These are phyloP conservation scores for Termitomyces sp. DNA, from an alignment of 768 basidiomycete genomes.

Conservation along the genomic window DNA sequence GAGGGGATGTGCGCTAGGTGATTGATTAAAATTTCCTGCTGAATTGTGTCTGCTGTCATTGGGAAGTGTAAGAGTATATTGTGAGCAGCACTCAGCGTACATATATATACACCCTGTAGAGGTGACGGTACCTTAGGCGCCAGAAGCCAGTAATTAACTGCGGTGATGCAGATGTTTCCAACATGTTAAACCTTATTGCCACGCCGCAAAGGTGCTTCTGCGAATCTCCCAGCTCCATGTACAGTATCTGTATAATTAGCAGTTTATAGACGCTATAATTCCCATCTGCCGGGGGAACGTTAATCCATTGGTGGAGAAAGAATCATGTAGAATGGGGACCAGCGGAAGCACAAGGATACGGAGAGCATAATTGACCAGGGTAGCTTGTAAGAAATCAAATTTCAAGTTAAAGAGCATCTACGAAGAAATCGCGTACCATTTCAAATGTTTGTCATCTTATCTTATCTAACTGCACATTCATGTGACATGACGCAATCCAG, in stretches of 20 bases:
- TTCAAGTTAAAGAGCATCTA: neutral
- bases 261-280: too few species aligned
- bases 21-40: conserved; percentile 7
- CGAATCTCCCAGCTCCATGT: neutral
- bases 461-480: neutral
- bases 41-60: conserved; percentile 1
- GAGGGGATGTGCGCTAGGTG: conserved; percentile 1
- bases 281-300: too few species aligned
- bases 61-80: neutral
- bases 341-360: neutral
- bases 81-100: neutral
- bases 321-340: neutral
- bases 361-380: neutral
- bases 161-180: neutral
- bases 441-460: neutral
- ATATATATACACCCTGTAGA: too few species aligned
- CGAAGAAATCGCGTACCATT: neutral
- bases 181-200: neutral
- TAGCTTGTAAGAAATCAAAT: neutral
- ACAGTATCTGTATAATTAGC: too few species aligned
- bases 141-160: neutral
- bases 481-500: neutral
- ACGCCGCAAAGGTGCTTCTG: neutral
- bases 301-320: too few species aligned
- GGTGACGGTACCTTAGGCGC: conserved; percentile 1